Conservation (phyloP, 2,329 filamentous ascomycete genomes). For the Biscogniauxia sp. region DNA sequence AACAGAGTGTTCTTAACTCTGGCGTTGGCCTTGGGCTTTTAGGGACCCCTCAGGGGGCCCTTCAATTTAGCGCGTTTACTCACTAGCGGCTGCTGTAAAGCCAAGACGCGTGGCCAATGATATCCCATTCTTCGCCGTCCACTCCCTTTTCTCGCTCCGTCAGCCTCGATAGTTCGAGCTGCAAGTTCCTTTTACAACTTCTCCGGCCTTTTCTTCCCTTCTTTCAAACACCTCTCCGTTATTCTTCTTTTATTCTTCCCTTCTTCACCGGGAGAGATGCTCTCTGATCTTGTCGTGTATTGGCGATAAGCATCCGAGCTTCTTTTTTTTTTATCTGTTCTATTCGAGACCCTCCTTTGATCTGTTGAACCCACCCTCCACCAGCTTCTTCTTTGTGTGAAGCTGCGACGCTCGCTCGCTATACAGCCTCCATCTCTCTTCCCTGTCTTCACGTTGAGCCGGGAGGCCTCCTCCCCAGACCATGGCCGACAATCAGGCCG, state of each 20-base stretch:
- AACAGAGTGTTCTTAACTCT: background rate
- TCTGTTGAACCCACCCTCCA: constrained; percentile 8
- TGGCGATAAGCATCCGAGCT: constrained; percentile 6
- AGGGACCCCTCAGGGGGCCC: background rate
- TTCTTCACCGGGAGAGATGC: constrained; percentile 19
- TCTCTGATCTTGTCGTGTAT: constrained; percentile 16
- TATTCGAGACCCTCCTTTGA: constrained; percentile 19
- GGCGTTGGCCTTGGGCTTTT: background rate
- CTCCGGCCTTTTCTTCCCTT: constrained; percentile 9
- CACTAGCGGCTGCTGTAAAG: background rate
- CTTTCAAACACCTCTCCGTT: constrained; percentile 9
- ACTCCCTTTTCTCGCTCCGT: background rate
- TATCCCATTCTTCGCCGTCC: background rate
- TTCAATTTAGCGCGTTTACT: background rate
- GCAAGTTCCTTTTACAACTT: constrained; percentile 9
- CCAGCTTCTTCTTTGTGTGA: constrained; percentile 9
- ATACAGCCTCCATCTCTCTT: constrained; percentile 5
- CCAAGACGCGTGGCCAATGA: background rate
- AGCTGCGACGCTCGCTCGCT: constrained; percentile 14
- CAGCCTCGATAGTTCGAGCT: background rate
- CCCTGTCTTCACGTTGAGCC: constrained; percentile 4
- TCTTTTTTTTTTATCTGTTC: constrained; percentile 15
- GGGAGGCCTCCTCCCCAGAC: constrained; percentile 10
- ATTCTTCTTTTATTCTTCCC: background rate
- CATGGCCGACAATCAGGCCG: constrained; percentile 56